A percentile compares a stretch with the other conserved stretches of the same genome.
Evolutionary conservation across 1,284 basidiomycete species (phyloP).

Genomic region (Neonothopanus nambi): DNA sequence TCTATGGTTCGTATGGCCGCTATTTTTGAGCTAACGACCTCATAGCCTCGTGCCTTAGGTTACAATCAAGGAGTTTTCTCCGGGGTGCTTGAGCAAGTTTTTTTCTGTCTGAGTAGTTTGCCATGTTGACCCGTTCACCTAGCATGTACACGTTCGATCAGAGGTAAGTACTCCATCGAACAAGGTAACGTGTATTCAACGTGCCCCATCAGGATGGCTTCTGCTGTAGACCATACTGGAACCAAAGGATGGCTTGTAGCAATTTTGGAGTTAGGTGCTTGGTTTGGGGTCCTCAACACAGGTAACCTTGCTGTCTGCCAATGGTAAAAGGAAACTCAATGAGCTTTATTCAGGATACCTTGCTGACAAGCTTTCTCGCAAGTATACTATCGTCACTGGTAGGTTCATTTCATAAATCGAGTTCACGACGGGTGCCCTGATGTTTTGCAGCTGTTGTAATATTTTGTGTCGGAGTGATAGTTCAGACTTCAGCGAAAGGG

Average conservation of each 20-base stretch:
- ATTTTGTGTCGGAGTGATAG: constrained; percentile 70
- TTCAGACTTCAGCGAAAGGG: constrained; percentile 57
- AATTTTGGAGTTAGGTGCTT: constrained; percentile 71
- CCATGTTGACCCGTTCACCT: constrained; percentile 5
- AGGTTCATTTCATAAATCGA: constrained; percentile 16
- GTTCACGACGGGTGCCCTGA: constrained; percentile 7
- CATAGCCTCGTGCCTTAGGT: constrained; percentile 34
- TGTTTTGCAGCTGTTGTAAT: constrained; percentile 52
- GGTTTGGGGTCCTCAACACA: constrained; percentile 69
- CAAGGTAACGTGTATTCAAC: constrained; percentile 17
- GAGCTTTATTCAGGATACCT: constrained; percentile 48
- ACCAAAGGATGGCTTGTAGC: constrained; percentile 71
- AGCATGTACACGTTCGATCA: constrained; percentile 59
- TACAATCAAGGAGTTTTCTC: constrained; percentile 80
- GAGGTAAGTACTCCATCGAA: constrained; percentile 10
- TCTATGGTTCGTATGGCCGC: constrained; percentile 45
- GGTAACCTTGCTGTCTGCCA: constrained; percentile 31
- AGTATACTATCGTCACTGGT: constrained; percentile 71
- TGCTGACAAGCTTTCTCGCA: constrained; percentile 71
- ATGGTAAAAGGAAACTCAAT: too few species aligned
- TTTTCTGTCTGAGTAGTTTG: background rate
- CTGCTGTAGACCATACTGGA: constrained; percentile 47
- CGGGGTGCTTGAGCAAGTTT: constrained; percentile 55
- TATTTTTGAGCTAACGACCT: constrained; percentile 4
- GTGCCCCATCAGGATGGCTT: constrained; percentile 44